Evolutionary conservation across 805 yeast species (phyloP).

Genomic region (Spathaspora gorwiae): DNA sequence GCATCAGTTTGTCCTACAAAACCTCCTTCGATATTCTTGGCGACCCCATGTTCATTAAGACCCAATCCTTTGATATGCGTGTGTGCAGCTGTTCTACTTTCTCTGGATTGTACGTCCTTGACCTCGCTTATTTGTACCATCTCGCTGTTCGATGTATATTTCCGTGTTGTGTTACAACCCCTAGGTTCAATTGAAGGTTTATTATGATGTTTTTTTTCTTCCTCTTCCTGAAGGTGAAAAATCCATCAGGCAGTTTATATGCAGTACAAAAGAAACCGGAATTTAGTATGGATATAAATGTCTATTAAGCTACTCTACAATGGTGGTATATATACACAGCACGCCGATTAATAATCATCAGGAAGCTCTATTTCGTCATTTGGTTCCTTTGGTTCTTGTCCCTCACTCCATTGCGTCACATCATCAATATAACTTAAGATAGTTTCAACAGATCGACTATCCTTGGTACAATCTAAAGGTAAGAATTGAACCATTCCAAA

Average conservation of each 20-base stretch:
- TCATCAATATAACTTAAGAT: conserved; percentile 92
- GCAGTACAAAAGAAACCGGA: too few species aligned
- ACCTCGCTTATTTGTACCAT: conserved; percentile 83
- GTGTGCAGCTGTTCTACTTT: conserved; percentile 86
- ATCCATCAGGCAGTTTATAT: too few species aligned
- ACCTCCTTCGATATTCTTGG: conserved; percentile 84
- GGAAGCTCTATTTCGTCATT: conserved; percentile 68
- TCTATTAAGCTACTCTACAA: too few species aligned
- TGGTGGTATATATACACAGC: too few species aligned
- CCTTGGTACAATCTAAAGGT: conserved; percentile 70
- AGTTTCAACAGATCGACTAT: conserved; percentile 70
- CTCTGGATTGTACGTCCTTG: conserved; percentile 48
- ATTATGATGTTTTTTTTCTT: too few species aligned
- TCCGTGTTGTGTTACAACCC: too few species aligned
- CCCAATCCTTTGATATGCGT: conserved; percentile 96
- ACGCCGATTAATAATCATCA: conserved; percentile 35
- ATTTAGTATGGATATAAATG: too few species aligned
- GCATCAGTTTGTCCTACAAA: conserved; percentile 75
- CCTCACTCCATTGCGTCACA: conserved; percentile 95
- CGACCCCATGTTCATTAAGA: conserved; percentile 81
- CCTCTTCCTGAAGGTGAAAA: too few species aligned
- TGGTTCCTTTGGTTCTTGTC: conserved; percentile 96
- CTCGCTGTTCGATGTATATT: too few species aligned
- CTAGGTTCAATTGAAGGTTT: too few species aligned
- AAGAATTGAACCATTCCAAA: conserved; percentile 98